A percentile compares a stretch with the other conserved stretches of the same genome.
These are phyloP conservation scores for Cerrena zonata DNA, from an alignment of 1,284 basidiomycete genomes.

Conservation along the genomic window DNA sequence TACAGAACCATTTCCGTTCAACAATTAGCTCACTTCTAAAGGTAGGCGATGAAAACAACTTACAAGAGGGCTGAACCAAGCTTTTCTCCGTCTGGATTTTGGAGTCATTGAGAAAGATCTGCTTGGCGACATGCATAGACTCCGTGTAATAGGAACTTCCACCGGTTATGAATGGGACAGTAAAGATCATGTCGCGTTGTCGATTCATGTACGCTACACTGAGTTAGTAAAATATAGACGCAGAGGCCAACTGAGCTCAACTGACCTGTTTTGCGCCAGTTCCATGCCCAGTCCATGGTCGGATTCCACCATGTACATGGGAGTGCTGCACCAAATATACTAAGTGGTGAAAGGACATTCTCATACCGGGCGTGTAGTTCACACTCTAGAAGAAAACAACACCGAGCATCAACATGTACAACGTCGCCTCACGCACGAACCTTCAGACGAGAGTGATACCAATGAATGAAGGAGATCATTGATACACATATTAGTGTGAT, in stretches of 20 bases:
- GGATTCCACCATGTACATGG: slow-evolving; percentile 4
- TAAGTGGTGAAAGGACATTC: neutral
- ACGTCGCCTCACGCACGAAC: no score
- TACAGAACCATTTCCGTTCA: no score
- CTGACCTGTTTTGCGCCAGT: neutral
- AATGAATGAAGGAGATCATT: neutral
- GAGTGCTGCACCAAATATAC: neutral
- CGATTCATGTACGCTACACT: slow-evolving; percentile 1
- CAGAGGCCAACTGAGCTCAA: neutral
- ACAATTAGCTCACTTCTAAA: no score
- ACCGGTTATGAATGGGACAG: neutral
- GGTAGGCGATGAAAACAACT: no score
- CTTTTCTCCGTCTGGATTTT: neutral
- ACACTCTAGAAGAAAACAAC: neutral
- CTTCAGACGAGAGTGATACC: neutral
- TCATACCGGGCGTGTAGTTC: neutral
- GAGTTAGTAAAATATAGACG: neutral
- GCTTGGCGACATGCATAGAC: neutral
- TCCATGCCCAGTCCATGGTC: neutral
- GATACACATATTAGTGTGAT: neutral
- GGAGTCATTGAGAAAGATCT: neutral
- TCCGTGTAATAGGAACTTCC: neutral
- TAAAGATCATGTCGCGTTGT: neutral
- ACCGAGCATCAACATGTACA: neutral
- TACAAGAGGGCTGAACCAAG: neutral